A percentile compares a stretch with the other conserved stretches of the same genome.
These are phyloP conservation scores for Ophiorrhiza pumila DNA, from an alignment of 257 asterid genomes.

Conservation along the genomic window DNA sequence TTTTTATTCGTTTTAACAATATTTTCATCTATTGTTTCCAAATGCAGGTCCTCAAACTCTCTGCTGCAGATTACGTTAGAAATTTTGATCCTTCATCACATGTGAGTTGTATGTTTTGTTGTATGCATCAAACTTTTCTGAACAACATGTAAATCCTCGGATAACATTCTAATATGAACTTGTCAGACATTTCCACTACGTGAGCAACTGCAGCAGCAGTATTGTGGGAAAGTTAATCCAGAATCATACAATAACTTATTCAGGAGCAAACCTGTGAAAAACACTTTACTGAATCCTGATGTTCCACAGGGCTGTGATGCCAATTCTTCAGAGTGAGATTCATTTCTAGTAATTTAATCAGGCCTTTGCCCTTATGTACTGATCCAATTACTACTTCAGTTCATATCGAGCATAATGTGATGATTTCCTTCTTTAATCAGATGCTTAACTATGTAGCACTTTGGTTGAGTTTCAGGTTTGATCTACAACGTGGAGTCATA, in stretches of 20 bases:
- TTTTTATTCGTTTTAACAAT: not conserved
- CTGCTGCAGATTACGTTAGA: conserved; percentile 68
- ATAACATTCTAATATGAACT: conserved; percentile 22
- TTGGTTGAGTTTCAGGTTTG: conserved; percentile 60
- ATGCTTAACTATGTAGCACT: conserved; percentile 16
- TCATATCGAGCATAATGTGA: not conserved
- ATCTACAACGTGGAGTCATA: conserved; percentile 66
- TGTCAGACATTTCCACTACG: conserved; percentile 64
- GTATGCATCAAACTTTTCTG: not conserved
- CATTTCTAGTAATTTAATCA: not conserved
- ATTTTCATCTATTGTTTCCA: conserved; percentile 19
- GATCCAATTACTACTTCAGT: not conserved
- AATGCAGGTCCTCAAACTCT: conserved; percentile 78
- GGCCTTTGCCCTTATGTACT: not conserved
- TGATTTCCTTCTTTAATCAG: conserved; percentile 9
- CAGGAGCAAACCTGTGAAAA: conserved; percentile 60
- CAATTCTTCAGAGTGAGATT: conserved; percentile 78
- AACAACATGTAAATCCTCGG: not conserved
- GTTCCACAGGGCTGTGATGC: conserved; percentile 80
- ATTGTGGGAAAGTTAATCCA: conserved; percentile 47
- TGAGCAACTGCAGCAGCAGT: conserved; percentile 79
- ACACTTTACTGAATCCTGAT: conserved; percentile 79
- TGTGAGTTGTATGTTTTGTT: conserved; percentile 53
- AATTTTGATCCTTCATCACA: conserved; percentile 58
- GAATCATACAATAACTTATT: conserved; percentile 49